These are phyloP conservation scores for Prunus padus DNA, from an alignment of 306 rosid species.

Conservation along the genomic window DNA sequence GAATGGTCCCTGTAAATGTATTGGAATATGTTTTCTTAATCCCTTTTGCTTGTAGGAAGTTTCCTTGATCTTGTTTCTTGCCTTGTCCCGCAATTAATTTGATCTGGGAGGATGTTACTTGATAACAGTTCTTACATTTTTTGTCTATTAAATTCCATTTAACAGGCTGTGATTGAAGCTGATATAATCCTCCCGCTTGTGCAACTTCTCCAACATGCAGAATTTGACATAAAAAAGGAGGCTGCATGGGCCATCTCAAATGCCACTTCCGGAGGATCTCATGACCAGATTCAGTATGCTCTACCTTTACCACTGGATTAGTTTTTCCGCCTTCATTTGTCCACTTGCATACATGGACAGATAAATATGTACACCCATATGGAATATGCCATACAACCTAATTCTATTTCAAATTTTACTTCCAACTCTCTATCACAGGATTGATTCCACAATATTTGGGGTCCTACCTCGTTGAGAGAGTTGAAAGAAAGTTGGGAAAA, in stretches of 20 bases:
- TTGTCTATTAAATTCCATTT: slow-evolving; percentile 13
- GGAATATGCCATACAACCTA: background rate
- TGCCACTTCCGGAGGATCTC: slow-evolving; percentile 71
- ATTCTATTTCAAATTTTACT: background rate
- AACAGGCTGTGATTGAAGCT: slow-evolving; percentile 67
- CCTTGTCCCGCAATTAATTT: background rate
- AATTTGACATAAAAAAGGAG: slow-evolving; percentile 72
- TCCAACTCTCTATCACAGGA: background rate
- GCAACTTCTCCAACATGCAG: slow-evolving; percentile 58
- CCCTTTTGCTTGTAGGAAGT: background rate
- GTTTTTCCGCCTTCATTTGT: background rate
- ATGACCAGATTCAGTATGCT: slow-evolving; percentile 67
- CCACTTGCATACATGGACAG: background rate
- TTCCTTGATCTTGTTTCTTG: background rate
- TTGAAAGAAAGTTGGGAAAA: background rate
- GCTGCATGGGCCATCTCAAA: slow-evolving; percentile 79
- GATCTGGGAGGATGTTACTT: background rate
- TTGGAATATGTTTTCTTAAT: background rate
- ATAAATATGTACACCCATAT: background rate
- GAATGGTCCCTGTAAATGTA: background rate
- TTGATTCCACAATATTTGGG: background rate
- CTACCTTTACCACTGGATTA: background rate
- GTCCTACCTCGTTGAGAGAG: background rate
- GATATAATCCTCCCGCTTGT: slow-evolving; percentile 52
- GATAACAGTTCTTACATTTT: background rate